These are phyloP conservation scores for Mortierella hygrophila DNA, from an alignment of 192 early-diverging fungal genomes.

Conservation along the genomic window DNA sequence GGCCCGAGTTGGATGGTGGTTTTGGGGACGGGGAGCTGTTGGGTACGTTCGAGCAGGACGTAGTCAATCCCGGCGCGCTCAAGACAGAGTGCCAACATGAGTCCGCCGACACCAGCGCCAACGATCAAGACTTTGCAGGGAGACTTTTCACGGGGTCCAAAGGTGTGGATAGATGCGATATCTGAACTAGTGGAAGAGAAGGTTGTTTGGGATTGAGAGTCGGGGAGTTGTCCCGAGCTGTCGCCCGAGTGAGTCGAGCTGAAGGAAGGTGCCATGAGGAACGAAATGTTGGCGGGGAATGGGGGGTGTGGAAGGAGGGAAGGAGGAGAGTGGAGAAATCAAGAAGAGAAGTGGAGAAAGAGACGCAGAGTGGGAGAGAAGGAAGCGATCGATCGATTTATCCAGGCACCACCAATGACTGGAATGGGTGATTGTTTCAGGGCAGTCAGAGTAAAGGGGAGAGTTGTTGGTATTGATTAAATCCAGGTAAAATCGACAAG, in stretches of 20 bases:
- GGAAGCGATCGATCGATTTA: neutral
- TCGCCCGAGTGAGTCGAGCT: neutral
- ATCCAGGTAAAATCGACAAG: neutral
- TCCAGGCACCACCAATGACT: neutral
- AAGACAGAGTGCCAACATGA: constrained; percentile 37
- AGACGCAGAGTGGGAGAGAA: neutral
- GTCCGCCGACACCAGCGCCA: constrained; percentile 42
- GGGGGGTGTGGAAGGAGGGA: neutral
- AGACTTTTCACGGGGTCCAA: neutral
- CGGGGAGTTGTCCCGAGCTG: neutral
- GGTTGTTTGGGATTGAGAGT: neutral
- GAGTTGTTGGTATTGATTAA: neutral
- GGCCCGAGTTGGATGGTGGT: constrained; percentile 33
- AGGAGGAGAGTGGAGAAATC: neutral
- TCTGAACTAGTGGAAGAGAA: constrained; percentile 2
- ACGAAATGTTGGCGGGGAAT: neutral
- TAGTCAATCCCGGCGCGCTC: constrained; percentile 49
- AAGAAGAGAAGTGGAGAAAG: neutral
- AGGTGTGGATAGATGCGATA: neutral
- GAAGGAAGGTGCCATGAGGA: constrained; percentile 9
- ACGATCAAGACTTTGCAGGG: constrained; percentile 49
- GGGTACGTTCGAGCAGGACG: constrained; percentile 25
- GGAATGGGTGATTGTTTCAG: neutral
- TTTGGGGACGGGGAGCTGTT: constrained; percentile 11
- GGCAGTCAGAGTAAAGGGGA: neutral